Base-by-base conservation (phyloP, 768 basidiomycete species). In the Megacollybia marginata region DNA sequence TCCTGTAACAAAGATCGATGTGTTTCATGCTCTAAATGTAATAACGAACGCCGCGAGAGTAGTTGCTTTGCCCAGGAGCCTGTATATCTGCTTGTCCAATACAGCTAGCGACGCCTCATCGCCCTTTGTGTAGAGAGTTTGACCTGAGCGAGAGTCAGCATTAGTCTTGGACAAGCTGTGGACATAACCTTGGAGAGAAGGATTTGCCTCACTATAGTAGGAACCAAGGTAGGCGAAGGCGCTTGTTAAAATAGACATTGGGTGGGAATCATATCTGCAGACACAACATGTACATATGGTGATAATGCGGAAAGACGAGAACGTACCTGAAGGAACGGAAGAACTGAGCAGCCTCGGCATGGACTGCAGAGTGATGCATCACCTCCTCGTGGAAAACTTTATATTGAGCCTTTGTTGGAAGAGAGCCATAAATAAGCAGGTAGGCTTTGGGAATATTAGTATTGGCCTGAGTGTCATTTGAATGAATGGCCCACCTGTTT, bases 61-160 rank as follows among this genome's bases (percentile, higher is more conserved):
- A 5, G 87, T 91, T 9, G 87, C 84, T 62, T 93, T 94, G 40
- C 92, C 92, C 47, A 92, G 87, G 5, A 93, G 67, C 55, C 91
- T 73, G 63, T 83, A 92, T 40, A 94, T 92, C 64, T 94, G 92
- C 71, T 90, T 91, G 65, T 94, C 92, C 85, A 95, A 89, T 43
- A 79, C 72, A 23, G 75, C 82, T 6, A 94, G 75, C 3, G 88
- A 89, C 0, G 62, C 73, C 28, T 70, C 62, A 62, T 84, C 77
- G 7, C 83, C 83, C 50, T 75, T 77, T 4, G 86, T 91, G 63
- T 71, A 92, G 38, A 92, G 71, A n/a, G 62, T 81, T 64, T 92
- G 90, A 19, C 88, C 87, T 88, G 52, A 11, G 45, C 20, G 43
- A 28, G 5, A 35, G 23, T 28, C 23, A 46, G n/a, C 48, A 20